A percentile compares a stretch with the other conserved stretches of the same genome.
Evolutionary conservation across 495 filamentous ascomycete genomes (phyloP).

Genomic region (Lentithecium fluviatile): DNA sequence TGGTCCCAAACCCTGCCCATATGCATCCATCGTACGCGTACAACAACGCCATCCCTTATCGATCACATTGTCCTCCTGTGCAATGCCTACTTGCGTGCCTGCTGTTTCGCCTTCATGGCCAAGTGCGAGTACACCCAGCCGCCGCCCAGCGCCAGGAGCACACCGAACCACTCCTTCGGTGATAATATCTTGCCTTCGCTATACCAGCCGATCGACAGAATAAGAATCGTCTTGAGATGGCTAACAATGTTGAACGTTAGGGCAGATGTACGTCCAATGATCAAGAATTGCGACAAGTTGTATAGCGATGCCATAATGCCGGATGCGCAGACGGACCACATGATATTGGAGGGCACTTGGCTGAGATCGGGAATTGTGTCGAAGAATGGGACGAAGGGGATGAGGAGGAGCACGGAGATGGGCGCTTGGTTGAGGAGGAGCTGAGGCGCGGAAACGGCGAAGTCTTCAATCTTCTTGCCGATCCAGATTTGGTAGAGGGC

Average conservation of each 20-base stretch:
- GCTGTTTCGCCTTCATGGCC: slow-evolving; percentile 30
- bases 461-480: slow-evolving; percentile 47
- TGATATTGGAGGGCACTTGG: slow-evolving; percentile 37
- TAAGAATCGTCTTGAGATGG: slow-evolving; percentile 61
- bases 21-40: too few species aligned
- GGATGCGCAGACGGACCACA: slow-evolving; percentile 38
- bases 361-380: slow-evolving; percentile 41
- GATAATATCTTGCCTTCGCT: slow-evolving; percentile 54
- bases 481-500: slow-evolving; percentile 48
- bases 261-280: slow-evolving; percentile 37
- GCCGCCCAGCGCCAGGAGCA: slow-evolving; percentile 28
- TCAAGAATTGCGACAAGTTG: slow-evolving; percentile 39
- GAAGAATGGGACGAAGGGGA: slow-evolving; percentile 42
- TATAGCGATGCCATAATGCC: slow-evolving; percentile 41
- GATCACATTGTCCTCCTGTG: too few species aligned
- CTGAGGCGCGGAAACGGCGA: slow-evolving; percentile 41
- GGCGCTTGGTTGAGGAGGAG: slow-evolving; percentile 46
- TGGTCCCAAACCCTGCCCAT: too few species aligned
- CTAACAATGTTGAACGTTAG: slow-evolving; percentile 49
- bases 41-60: too few species aligned
- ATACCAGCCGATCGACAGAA: slow-evolving; percentile 41
- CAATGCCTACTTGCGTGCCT: slow-evolving; percentile 17
- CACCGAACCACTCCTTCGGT: slow-evolving; percentile 25
- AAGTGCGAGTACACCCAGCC: slow-evolving; percentile 38
- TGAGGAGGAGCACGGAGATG: slow-evolving; percentile 42